phyloP scores from a whole-genome alignment of 139 green algal genomes.

The Chlamydomonas incerta region DNA sequence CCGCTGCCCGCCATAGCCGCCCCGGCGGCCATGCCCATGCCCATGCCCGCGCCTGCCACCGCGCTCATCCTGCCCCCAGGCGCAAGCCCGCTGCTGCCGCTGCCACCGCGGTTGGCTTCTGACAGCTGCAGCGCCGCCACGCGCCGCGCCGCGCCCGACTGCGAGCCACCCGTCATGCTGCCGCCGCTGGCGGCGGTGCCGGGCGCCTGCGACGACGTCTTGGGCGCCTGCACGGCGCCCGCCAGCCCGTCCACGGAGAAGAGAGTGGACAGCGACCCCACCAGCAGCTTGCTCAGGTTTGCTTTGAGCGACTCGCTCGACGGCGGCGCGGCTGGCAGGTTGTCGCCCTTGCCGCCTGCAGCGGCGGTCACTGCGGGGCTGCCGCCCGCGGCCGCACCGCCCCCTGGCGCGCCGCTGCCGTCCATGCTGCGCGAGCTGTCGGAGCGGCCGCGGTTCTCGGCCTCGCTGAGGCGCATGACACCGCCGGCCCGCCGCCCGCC shows the following conservation, averaged over 20 bases:
- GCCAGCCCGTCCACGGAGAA: conserved; percentile 34
- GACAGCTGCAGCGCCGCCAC: background rate
- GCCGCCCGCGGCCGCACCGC: background rate
- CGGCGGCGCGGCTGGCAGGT: too few relatives aligned
- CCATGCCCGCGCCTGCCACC: too few relatives aligned
- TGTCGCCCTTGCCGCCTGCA: background rate
- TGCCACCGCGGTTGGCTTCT: background rate
- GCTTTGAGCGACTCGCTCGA: background rate
- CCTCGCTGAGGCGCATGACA: background rate
- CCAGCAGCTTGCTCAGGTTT: conserved; percentile 25
- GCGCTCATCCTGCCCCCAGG: background rate
- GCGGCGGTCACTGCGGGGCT: background rate
- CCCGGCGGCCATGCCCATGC: too few relatives aligned
- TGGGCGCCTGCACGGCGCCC: background rate
- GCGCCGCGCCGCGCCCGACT: background rate
- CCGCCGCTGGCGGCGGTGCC: background rate
- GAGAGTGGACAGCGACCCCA: conserved; percentile 21
- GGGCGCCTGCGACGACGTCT: background rate
- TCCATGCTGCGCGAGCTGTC: background rate
- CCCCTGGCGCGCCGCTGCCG: background rate
- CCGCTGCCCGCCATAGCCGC: too few relatives aligned
- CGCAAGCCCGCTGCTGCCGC: background rate
- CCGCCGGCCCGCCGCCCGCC: background rate
- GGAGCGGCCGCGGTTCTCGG: background rate
- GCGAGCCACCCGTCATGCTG: conserved; percentile 7